phyloP scores from a whole-genome alignment of 179 eudicot species.

The Corrigiola litoralis region DNA sequence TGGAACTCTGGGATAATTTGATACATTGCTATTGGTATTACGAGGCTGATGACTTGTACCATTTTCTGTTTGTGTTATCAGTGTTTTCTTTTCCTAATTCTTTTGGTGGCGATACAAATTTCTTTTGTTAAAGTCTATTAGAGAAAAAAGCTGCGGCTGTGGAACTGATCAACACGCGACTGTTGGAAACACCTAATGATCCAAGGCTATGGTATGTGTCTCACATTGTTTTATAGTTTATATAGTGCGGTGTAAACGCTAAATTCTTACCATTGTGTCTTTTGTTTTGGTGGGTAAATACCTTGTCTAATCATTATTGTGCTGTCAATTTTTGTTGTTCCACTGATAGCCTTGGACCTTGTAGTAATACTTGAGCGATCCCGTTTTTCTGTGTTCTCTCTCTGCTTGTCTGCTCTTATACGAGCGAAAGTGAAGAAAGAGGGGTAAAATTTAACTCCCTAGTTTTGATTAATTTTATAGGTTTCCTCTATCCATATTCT shows the following conservation, averaged over 20 bases:
- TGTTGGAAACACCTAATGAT: slow-evolving; percentile 66
- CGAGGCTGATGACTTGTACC: not conserved
- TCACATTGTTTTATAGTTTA: not conserved
- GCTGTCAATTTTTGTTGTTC: too few species aligned
- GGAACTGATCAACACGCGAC: slow-evolving; percentile 66
- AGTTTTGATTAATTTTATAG: too few species aligned
- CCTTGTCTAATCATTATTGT: too few species aligned
- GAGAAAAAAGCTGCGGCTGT: slow-evolving; percentile 92
- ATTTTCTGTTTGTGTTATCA: not conserved
- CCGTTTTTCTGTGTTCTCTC: too few species aligned
- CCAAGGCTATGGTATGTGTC: slow-evolving; percentile 73
- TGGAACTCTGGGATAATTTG: slow-evolving; percentile 93
- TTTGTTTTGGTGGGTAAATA: too few species aligned
- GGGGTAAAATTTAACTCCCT: too few species aligned
- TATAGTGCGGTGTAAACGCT: not conserved
- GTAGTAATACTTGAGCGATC: too few species aligned
- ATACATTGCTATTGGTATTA: slow-evolving; percentile 79
- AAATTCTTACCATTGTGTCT: too few species aligned
- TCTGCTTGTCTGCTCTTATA: too few species aligned
- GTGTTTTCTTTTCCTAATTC: not conserved
- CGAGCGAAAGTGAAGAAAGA: too few species aligned
- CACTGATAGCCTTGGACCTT: too few species aligned
- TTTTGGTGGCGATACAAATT: slow-evolving; percentile 8
- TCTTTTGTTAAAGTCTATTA: slow-evolving; percentile 36
- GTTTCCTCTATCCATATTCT: too few species aligned